A percentile compares a stretch with the other conserved stretches of the same genome.
phyloP scores from a whole-genome alignment of 805 yeast species.

The Starmerella stigmatis region DNA sequence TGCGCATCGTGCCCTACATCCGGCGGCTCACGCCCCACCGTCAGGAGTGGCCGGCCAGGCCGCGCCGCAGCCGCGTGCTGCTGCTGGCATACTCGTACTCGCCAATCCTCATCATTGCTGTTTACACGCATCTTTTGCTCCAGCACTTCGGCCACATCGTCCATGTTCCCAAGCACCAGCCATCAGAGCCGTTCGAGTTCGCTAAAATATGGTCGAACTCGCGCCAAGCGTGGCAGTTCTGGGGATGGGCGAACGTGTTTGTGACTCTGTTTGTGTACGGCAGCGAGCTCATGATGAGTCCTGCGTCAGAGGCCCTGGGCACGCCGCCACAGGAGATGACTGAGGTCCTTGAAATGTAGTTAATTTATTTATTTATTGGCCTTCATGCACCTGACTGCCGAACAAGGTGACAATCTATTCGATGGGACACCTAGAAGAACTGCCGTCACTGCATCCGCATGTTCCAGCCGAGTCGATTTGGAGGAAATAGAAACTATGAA shows the following conservation, averaged over 20 bases:
- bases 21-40: constrained; percentile 17
- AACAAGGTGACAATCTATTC: neutral
- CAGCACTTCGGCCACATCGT: constrained; percentile 42
- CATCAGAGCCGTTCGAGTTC: constrained; percentile 6
- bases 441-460: no score
- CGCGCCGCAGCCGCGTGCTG: constrained; percentile 18
- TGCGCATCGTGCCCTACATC: constrained; percentile 80
- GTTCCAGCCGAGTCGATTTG: no score
- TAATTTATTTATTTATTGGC: constrained; percentile 10
- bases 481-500: no score
- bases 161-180: constrained; percentile 11
- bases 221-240: constrained; percentile 70
- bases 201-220: constrained; percentile 32
- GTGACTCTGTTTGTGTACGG: constrained; percentile 70
- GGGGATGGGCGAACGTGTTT: constrained; percentile 94
- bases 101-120: constrained; percentile 89
- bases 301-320: constrained; percentile 8
- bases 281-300: constrained; percentile 44
- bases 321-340: constrained; percentile 10
- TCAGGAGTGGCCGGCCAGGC: constrained; percentile 8
- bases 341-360: constrained; percentile 15
- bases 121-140: constrained; percentile 86
- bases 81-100: constrained; percentile 69
- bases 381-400: neutral
- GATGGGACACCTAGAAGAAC: no score